Conservation (phyloP, 257 asterid genomes). For the Coffea eugenioides region DNA sequence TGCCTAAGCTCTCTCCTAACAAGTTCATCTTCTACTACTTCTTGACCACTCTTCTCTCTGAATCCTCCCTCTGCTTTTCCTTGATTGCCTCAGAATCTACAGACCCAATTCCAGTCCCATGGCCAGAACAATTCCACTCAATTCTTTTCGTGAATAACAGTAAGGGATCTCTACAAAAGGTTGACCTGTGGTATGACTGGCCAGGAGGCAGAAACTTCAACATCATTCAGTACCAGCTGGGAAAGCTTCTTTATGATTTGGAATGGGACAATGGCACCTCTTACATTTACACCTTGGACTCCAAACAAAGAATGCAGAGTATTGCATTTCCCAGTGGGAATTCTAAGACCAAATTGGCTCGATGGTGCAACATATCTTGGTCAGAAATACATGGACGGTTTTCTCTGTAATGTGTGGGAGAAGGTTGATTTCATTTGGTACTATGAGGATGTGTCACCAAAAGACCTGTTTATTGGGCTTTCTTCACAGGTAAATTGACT, state of each 20-base stretch:
- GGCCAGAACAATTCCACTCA: slow-evolving; percentile 85
- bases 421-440: slow-evolving; percentile 66
- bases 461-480: slow-evolving; percentile 68
- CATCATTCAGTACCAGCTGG: slow-evolving; percentile 66
- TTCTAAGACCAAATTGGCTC: slow-evolving; percentile 66
- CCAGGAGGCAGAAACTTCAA: slow-evolving; percentile 71
- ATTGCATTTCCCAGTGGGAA: slow-evolving; percentile 49
- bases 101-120: slow-evolving; percentile 53
- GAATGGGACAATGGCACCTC: slow-evolving; percentile 82
- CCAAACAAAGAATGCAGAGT: slow-evolving; percentile 39
- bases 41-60: slow-evolving; percentile 14
- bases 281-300: slow-evolving; percentile 53
- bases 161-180: slow-evolving; percentile 40
- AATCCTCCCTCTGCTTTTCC: slow-evolving; percentile 3
- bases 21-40: slow-evolving; percentile 5
- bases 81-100: slow-evolving; percentile 17
- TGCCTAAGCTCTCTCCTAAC: neutral
- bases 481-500: slow-evolving; percentile 36
- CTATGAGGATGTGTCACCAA: slow-evolving; percentile 67
- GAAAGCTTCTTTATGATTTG: slow-evolving; percentile 46
- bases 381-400: slow-evolving; percentile 53
- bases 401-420: slow-evolving; percentile 75
- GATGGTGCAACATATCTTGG: slow-evolving; percentile 58
- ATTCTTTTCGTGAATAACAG: slow-evolving; percentile 46
- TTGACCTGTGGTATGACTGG: slow-evolving; percentile 70